These are phyloP conservation scores for Globisporangium sylvaticum DNA, from an alignment of 352 stramenopile genomes.

Conservation along the genomic window DNA sequence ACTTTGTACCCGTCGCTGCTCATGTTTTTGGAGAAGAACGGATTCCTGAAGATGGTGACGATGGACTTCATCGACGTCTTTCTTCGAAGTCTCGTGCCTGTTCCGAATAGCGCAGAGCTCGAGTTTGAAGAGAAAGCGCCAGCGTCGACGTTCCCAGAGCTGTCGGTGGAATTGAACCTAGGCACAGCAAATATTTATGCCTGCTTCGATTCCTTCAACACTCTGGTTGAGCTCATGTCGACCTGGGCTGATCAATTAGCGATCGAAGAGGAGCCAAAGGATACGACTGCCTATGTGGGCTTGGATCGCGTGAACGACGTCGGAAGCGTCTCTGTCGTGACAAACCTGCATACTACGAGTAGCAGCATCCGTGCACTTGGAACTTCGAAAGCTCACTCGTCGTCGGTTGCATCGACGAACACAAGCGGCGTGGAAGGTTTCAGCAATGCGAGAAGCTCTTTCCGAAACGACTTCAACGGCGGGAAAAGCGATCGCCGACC, in stretches of 20 bases:
- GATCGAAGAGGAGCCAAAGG: constrained; percentile 53
- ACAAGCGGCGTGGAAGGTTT: background rate
- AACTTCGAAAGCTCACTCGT: constrained; percentile 8
- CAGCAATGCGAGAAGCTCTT: background rate
- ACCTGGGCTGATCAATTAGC: constrained; percentile 71
- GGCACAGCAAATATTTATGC: constrained; percentile 86
- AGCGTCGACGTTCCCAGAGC: constrained; percentile 49
- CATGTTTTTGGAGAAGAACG: constrained; percentile 76
- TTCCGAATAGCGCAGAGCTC: constrained; percentile 12
- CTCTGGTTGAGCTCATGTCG: constrained; percentile 66
- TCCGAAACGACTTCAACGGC: constrained; percentile 3
- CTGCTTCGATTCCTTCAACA: constrained; percentile 89
- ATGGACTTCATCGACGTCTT: constrained; percentile 87
- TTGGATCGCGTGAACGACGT: constrained; percentile 55
- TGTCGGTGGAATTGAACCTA: constrained; percentile 79
- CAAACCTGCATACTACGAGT: constrained; percentile 49
- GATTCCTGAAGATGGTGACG: constrained; percentile 81
- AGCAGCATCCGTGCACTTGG: constrained; percentile 24
- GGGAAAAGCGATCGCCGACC: constrained; percentile 20
- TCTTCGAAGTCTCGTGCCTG: constrained; percentile 56
- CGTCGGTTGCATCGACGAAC: background rate
- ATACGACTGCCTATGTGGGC: constrained; percentile 77
- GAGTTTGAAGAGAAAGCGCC: constrained; percentile 32
- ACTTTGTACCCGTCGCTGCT: constrained; percentile 63
- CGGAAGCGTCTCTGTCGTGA: constrained; percentile 70